Base-by-base conservation (phyloP, 441 rosid genomes). In the Mallotus japonicus region DNA sequence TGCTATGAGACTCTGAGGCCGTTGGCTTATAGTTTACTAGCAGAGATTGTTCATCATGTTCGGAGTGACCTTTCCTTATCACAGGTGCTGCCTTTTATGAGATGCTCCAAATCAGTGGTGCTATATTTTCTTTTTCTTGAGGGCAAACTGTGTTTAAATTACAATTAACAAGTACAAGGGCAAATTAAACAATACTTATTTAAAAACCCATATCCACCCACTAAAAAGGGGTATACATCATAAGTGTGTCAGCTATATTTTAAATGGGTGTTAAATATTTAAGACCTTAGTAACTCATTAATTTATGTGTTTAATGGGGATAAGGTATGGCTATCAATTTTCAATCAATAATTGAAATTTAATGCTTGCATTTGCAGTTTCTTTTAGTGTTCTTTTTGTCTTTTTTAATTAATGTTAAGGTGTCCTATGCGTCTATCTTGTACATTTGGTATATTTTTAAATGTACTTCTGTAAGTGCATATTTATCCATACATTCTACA, bases 11-110 rank as follows among this genome's bases (percentile, higher is more conserved):
- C 98, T 73, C 72, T 96, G 83, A 93, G 99, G 77, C 99, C 99
- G 67, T 84, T 96, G 86, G 99, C 99, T 72, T 96, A 93, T 86
- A 96, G 99, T 83, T 83, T 96, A 62, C 84, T 96, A 65, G 99
- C 99, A 17, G 99, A 96, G 87, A 93, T 96, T 79, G 98, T 93
- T 79, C 99, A 96, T 85, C 99, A 96, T 86, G 97, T 93, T 84
- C 90, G 98, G 44, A 88, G 79, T 20, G 98, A 93, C 54, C 95
- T 96, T 71, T 88, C 97, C 75, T 82, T 93, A 67, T 79, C 90
- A 53, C 99, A 96, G 98, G 99, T 92, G 57, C 70, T 72, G 64
- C 56, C 76, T 69, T 71, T 24, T 42, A 24, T 60, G 56, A 63
- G 74, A 57, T 42, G 59, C 11, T 53, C 56, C 17, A 57, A 65